Percentiles rank a stretch among this genome's conserved stretches.
Conservation (phyloP, 352 stramenopile genomes). For the Phytophthora quininea region DNA sequence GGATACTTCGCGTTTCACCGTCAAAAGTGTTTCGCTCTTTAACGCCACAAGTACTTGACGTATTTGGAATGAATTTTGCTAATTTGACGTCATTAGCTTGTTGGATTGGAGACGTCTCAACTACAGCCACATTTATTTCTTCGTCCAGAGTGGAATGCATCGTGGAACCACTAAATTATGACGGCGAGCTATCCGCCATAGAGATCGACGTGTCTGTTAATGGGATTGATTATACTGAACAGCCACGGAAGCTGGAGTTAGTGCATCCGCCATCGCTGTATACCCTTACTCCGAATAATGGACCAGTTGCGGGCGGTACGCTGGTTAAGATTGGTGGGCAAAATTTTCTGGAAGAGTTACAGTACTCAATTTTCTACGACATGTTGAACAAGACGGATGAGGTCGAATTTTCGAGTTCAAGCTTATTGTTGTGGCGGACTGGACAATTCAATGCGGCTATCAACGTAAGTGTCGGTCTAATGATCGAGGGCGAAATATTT, state of each 20-base stretch:
- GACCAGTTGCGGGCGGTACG: conserved; percentile 27
- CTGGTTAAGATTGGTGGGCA: conserved; percentile 22
- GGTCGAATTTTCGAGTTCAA: conserved; percentile 23
- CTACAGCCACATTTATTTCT: conserved; percentile 25
- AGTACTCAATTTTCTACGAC: conserved; percentile 22
- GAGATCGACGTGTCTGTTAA: conserved; percentile 39
- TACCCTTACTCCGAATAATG: conserved; percentile 24
- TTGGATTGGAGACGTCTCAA: conserved; percentile 7
- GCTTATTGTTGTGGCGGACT: conserved; percentile 31
- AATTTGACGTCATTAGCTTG: conserved; percentile 32
- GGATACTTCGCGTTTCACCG: conserved; percentile 33
- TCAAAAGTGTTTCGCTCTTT: conserved; percentile 13
- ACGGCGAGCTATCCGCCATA: neutral
- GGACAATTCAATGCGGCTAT: conserved; percentile 1
- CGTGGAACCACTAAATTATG: conserved; percentile 22
- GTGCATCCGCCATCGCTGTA: conserved; percentile 20
- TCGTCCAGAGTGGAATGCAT: conserved; percentile 37
- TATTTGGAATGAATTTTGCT: conserved; percentile 41
- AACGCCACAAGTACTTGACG: conserved; percentile 23
- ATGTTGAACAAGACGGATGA: conserved; percentile 3
- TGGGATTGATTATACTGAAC: conserved; percentile 32
- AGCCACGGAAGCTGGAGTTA: conserved; percentile 7
- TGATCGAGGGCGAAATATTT: conserved; percentile 13
- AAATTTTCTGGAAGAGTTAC: conserved; percentile 28
- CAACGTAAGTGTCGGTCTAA: conserved; percentile 2